Conservation (phyloP, 305 asterid genomes). For the Andrographis paniculata region DNA sequence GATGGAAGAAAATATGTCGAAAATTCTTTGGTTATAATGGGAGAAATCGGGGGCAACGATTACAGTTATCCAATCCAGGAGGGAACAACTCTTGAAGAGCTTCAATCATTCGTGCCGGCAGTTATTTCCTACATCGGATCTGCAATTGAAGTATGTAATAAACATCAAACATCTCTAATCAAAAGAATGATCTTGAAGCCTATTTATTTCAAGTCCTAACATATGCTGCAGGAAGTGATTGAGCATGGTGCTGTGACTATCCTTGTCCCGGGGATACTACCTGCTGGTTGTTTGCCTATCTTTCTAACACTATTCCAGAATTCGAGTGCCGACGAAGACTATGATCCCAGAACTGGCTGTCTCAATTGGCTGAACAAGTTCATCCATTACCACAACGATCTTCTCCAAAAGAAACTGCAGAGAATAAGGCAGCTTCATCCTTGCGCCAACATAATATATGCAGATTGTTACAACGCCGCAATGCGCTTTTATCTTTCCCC, state of each 20-base stretch:
- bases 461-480: constrained; percentile 34
- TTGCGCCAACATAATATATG: constrained; percentile 24
- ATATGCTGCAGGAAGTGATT: constrained; percentile 27
- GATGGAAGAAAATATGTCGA: constrained; percentile 22
- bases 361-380: constrained; percentile 30
- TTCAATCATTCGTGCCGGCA: constrained; percentile 17
- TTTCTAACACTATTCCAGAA: constrained; percentile 21
- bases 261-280: constrained; percentile 34
- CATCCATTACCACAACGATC: constrained; percentile 22
- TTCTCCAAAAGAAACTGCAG: constrained; percentile 25
- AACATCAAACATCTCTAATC: no score
- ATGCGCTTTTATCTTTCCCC: constrained; percentile 25
- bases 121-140: constrained; percentile 24
- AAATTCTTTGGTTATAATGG: constrained; percentile 29
- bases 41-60: constrained; percentile 46
- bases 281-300: constrained; percentile 33
- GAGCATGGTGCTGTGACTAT: constrained; percentile 31
- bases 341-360: constrained; percentile 41
- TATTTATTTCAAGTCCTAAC: no score
- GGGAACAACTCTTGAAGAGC: constrained; percentile 2
- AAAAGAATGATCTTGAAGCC: no score
- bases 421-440: constrained; percentile 22
- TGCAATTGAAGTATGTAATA: constrained; percentile 24
- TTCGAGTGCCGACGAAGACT: constrained; percentile 8
- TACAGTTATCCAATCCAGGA: constrained; percentile 20